Evolutionary conservation across 352 stramenopile genomes (phyloP), one percentile per base, ranked within the genome.

Genomic region (Phytophthora nicotianae): DNA sequence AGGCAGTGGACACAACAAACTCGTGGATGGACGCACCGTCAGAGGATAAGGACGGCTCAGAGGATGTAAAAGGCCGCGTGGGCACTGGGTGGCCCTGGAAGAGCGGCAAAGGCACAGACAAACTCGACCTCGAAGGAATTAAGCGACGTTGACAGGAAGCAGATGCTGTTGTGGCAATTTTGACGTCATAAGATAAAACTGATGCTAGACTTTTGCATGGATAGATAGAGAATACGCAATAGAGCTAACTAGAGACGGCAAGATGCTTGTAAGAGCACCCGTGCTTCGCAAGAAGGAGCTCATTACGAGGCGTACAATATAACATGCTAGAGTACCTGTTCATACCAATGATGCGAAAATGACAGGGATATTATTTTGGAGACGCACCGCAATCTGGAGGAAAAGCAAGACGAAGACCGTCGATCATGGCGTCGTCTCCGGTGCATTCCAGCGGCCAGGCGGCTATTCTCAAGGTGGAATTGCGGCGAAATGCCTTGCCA

Each of bases 31-130:
- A 82, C 35, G n/a, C 37, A 0, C 50, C 53, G 17, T 54, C 17
- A 23, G 50, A 62, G 16, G 21, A 33, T 4, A 45, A 52, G 21
- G 62, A 84, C n/a, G 69, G 70, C 20, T 61, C 58, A 26, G 68
- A 82, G 16, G 81, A 90, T 54, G 71, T 91, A 10, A 81, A 82
- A 37, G 79, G 81, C 19, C 79, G 81, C 23, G 50, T 91, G 21
- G 81, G 81, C 38, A 76, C 62, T 20, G 79, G 79, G 0, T 91
- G 81, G 81, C 81, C 81, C 17, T 91, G 81, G 81, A 86, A 87
- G 58, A 86, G 70, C 33, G 57, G 58, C 50, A 74, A 77, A 54
- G 46, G 53, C 9, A 58, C 70, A 21, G 65, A 76, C 32, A 81
- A 81, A 56, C 54, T 91, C 23, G 73, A 91, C 41, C 67, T 91